A percentile compares a stretch with the other conserved stretches of the same genome.
These are phyloP conservation scores for Sordariomycetes sp. DNA, from an alignment of 2,329 filamentous ascomycete genomes.

Conservation along the genomic window DNA sequence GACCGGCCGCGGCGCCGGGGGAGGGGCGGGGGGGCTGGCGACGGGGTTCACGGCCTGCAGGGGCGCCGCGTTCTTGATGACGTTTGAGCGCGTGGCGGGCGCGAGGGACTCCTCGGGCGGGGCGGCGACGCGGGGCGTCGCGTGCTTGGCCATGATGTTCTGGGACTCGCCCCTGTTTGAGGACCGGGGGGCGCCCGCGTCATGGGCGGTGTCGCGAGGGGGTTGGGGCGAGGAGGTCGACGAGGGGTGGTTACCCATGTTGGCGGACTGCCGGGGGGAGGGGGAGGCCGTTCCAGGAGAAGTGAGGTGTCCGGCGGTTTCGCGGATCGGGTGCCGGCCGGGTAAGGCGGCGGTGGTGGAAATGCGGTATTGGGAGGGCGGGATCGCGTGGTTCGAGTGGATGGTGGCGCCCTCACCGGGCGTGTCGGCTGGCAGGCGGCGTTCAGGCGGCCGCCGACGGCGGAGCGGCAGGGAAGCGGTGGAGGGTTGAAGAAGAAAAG, in stretches of 20 bases:
- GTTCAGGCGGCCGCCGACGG: too few species aligned
- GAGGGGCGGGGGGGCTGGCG: conserved; percentile 1
- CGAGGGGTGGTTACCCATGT: conserved; percentile 6
- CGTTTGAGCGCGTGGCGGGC: conserved; percentile 39
- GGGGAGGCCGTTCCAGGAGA: neutral
- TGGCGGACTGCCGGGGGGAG: conserved; percentile 4
- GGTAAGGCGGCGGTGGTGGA: neutral
- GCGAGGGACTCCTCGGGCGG: conserved; percentile 49
- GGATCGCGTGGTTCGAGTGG: neutral
- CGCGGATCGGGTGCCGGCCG: neutral
- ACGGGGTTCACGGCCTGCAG: conserved; percentile 1
- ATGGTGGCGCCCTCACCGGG: neutral
- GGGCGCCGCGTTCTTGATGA: conserved; percentile 10
- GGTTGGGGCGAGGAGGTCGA: conserved; percentile 9
- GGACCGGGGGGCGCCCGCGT: conserved; percentile 10
- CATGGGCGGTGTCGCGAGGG: neutral
- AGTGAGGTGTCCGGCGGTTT: neutral
- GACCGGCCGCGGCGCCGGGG: neutral
- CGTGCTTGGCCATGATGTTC: conserved; percentile 41
- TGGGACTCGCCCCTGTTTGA: conserved; percentile 26
- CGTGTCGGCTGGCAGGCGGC: neutral
- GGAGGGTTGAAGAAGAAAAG: too few species aligned
- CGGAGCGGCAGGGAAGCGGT: too few species aligned
- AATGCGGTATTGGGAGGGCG: neutral
- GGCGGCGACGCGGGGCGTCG: conserved; percentile 39